These are phyloP conservation scores for Tulasnella sp. DNA, from an alignment of 768 basidiomycete species.

Conservation along the genomic window DNA sequence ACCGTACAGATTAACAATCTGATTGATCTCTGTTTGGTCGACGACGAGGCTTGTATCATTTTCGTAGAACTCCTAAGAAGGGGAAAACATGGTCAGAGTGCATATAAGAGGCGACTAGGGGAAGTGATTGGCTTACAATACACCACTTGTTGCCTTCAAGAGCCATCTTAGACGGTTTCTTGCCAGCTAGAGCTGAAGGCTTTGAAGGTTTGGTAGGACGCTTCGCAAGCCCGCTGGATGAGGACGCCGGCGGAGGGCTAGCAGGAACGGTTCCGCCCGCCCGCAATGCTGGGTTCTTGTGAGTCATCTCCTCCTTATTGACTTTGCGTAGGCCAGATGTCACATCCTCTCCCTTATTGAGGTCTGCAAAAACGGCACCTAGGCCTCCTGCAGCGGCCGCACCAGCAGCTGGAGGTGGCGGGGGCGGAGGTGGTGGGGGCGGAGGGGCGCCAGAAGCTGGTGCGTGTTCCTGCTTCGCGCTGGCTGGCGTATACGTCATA, in stretches of 20 bases:
- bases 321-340: constrained; percentile 90
- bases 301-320: constrained; percentile 93
- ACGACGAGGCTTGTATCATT: constrained; percentile 61
- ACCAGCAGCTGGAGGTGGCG: constrained; percentile 30
- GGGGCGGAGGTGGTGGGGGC: constrained; percentile 37
- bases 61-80: constrained; percentile 82
- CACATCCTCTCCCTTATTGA: constrained; percentile 83
- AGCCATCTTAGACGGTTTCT: constrained; percentile 83
- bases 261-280: constrained; percentile 42
- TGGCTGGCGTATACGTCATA: constrained; percentile 27
- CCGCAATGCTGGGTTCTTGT: constrained; percentile 89
- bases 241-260: constrained; percentile 24
- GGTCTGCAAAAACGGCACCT: constrained; percentile 77
- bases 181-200: constrained; percentile 69
- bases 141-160: constrained; percentile 91
- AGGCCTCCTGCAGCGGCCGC: constrained; percentile 39
- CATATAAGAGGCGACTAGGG: no score
- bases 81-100: no score
- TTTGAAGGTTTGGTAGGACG: constrained; percentile 75
- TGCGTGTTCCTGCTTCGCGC: constrained; percentile 29
- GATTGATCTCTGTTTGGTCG: constrained; percentile 64
- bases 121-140: constrained; percentile 45
- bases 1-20: constrained; percentile 79
- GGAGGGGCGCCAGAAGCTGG: constrained; percentile 26
- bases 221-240: constrained; percentile 29